Base-by-base conservation (phyloP, 805 yeast species). In the Ogataea ramenticola region DNA sequence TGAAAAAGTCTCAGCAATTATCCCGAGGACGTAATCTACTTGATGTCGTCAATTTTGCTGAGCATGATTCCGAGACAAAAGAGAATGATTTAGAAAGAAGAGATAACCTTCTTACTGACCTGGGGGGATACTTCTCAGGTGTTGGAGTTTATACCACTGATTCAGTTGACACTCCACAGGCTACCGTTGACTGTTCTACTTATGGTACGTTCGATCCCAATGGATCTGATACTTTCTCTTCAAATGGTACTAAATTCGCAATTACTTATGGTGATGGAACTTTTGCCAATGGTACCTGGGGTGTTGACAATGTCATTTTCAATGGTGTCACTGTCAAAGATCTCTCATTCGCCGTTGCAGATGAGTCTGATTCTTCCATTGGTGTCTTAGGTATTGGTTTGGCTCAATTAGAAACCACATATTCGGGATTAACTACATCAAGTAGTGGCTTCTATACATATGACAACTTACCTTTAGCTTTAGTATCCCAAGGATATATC, bases 371-470 rank as follows among this genome's bases (percentile, higher is more conserved):
- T 48, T 79, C 90, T 3, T 60, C 77, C 9, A 64, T 73, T 46
- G 91, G 95, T 44, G 91, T 86, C 22, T 62, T 86, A 36, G 89
- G 90, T 24, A 77, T 86, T 49, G 91, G 93, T 11, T 68, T 84
- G 41, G 64, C 76, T 5, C 84, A 79, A 14, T 69, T 85, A 43
- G 96, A 89, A 61, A 68, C 77, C 3, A 83, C 91, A 1, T 66
- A 68, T 47, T 55, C 72, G 9, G 58, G 62, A 7, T 10, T 46
- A 14, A 40, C 45, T 11, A 24, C 51, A n/a, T n/a, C n/a, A 2
- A 26, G 43, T 12, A 32, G 42, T 15, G 42, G 44, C 4, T 46
- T 56, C 16, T 73, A 72, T 51, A 62, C 62, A 16, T 86, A 86
- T 61, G 70, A 74, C 43, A 86, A 87, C 60, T 64, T 86, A 45